Conservation (phyloP, 2,329 filamentous ascomycete species). For the Ophiostoma montium region DNA sequence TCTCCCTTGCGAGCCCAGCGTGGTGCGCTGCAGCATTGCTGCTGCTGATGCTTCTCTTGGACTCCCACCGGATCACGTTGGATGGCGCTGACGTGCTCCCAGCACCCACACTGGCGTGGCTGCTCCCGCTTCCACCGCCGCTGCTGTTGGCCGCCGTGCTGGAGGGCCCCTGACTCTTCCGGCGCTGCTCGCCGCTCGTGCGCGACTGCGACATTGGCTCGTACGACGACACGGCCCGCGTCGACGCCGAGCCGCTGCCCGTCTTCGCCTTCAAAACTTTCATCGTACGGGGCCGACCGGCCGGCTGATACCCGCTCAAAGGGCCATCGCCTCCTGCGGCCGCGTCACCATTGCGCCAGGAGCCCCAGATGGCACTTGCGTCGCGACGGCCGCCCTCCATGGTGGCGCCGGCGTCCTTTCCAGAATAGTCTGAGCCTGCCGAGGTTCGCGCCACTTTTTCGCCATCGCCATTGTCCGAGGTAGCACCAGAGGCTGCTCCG, state of each 20-base stretch:
- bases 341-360: slow-evolving; percentile 49
- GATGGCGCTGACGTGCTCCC: slow-evolving; percentile 2
- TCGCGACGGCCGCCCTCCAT: slow-evolving; percentile 26
- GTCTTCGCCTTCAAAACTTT: slow-evolving; percentile 80
- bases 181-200: slow-evolving; percentile 33
- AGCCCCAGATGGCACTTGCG: slow-evolving; percentile 48
- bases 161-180: slow-evolving; percentile 33
- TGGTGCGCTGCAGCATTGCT: slow-evolving; percentile 21
- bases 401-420: slow-evolving; percentile 16
- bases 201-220: slow-evolving; percentile 35
- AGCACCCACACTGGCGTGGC: slow-evolving; percentile 9
- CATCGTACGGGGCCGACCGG: slow-evolving; percentile 58
- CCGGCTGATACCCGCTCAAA: slow-evolving; percentile 55
- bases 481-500: slow-evolving; percentile 19
- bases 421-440: slow-evolving; percentile 14
- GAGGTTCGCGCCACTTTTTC: slow-evolving; percentile 24
- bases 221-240: slow-evolving; percentile 35
- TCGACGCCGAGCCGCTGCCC: slow-evolving; percentile 29
- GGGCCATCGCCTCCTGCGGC: slow-evolving; percentile 38
- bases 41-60: slow-evolving; percentile 33
- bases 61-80: slow-evolving; percentile 32
- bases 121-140: neutral
- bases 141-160: slow-evolving; percentile 3
- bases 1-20: slow-evolving; percentile 21
- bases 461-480: slow-evolving; percentile 32